Percentiles rank a stretch among this genome's conserved stretches.
phyloP scores from a whole-genome alignment of 306 rosid genomes.

The Ammopiptanthus mongolicus region DNA sequence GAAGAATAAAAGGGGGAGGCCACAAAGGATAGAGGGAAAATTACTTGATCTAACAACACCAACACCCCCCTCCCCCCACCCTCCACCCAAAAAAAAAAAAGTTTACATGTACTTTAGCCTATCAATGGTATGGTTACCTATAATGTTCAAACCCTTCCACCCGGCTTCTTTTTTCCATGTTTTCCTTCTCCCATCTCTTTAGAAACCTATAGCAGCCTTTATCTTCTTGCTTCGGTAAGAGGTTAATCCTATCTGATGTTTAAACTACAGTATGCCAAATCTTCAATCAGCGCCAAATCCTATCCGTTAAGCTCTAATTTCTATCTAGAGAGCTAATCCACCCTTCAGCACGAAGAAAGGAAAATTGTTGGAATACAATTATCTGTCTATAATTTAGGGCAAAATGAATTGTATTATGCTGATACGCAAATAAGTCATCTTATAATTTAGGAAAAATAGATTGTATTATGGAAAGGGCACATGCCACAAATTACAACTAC shows the following conservation, averaged over 20 bases:
- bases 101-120: neutral
- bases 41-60: neutral
- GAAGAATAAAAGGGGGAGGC: neutral
- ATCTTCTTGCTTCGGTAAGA: neutral
- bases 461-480: neutral
- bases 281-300: neutral
- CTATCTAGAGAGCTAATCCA: neutral
- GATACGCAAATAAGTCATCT: neutral
- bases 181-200: neutral
- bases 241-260: neutral
- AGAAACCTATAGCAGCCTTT: neutral
- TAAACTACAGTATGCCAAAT: neutral
- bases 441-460: neutral
- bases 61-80: neutral
- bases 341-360: slow-evolving; percentile 3
- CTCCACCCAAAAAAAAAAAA: no score
- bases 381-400: neutral
- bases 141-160: neutral
- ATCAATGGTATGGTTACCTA: neutral
- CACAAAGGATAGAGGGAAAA: neutral
- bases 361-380: neutral
- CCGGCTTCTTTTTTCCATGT: neutral
- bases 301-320: neutral
- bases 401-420: neutral
- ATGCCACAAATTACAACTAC: neutral